A percentile compares a stretch with the other conserved stretches of the same genome.
phyloP scores from a whole-genome alignment of 306 rosid genomes.

The Quercus bicolor region DNA sequence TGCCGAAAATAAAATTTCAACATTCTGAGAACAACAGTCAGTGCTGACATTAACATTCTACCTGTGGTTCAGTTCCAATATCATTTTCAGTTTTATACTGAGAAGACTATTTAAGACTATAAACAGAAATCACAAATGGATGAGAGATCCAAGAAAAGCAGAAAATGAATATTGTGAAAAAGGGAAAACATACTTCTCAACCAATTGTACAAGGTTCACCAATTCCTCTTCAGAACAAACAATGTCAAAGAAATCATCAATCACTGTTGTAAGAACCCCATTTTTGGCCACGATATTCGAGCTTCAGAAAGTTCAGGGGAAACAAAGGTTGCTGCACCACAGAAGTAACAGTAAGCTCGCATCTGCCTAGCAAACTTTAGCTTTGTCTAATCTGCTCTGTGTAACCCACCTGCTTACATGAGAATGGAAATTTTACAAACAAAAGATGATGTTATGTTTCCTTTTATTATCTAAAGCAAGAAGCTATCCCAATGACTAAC shows the following conservation, averaged over 20 bases:
- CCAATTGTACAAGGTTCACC: conserved; percentile 59
- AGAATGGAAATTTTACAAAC: neutral
- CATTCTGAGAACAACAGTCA: conserved; percentile 60
- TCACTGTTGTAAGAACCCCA: conserved; percentile 73
- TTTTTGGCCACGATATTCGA: conserved; percentile 74
- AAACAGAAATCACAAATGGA: neutral
- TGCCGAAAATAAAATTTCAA: conserved; percentile 68
- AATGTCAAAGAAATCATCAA: conserved; percentile 86
- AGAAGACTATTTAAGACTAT: neutral
- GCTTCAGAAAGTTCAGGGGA: conserved; percentile 67
- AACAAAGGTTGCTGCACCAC: conserved; percentile 57
- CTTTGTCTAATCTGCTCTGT: conserved; percentile 60
- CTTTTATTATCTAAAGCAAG: neutral
- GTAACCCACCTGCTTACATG: conserved; percentile 59
- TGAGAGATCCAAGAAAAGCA: conserved; percentile 6
- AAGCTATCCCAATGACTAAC: neutral
- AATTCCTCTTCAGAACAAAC: conserved; percentile 72
- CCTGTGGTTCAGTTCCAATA: conserved; percentile 37
- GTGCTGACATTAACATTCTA: conserved; percentile 62
- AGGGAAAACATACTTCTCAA: conserved; percentile 54
- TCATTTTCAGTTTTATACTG: neutral
- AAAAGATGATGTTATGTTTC: neutral
- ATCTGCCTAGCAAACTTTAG: conserved; percentile 81
- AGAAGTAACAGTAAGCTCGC: conserved; percentile 65
- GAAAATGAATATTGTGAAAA: neutral